These are phyloP conservation scores for Fraxinus quadrangulata DNA, from an alignment of 257 asterid species.

Conservation along the genomic window DNA sequence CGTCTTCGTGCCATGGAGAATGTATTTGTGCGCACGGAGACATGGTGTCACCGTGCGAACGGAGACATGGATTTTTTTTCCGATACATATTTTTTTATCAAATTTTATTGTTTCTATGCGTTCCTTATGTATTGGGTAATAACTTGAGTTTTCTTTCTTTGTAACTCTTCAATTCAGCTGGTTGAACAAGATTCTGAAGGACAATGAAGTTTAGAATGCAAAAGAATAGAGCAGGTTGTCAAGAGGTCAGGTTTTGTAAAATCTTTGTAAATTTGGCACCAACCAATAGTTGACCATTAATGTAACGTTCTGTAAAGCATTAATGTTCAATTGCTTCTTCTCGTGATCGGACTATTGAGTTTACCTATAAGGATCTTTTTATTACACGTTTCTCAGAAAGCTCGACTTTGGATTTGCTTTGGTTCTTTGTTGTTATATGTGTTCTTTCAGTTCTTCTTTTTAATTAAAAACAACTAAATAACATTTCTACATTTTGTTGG, in stretches of 20 bases:
- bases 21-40: too few relatives aligned
- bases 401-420: not conserved
- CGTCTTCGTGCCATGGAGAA: too few relatives aligned
- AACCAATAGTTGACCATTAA: not conserved
- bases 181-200: constrained; percentile 95
- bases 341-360: not conserved
- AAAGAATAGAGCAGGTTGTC: constrained; percentile 94
- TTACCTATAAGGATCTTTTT: not conserved
- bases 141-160: constrained; percentile 30
- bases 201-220: constrained; percentile 86
- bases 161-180: constrained; percentile 54
- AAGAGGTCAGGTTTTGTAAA: constrained; percentile 58
- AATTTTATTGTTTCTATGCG: too few relatives aligned
- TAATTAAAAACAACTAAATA: not conserved
- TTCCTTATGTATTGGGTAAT: not conserved
- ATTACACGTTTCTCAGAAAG: not conserved
- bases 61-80: too few relatives aligned
- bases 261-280: not conserved
- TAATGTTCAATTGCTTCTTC: not conserved
- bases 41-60: too few relatives aligned
- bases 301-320: not conserved
- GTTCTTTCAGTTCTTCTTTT: constrained; percentile 9
- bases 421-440: not conserved
- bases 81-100: too few relatives aligned
- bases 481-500: not conserved